A percentile compares a stretch with the other conserved stretches of the same genome.
These are phyloP conservation scores for Triticum dicoccoides DNA, from an alignment of 176 grass and related monocot species.

Conservation along the genomic window DNA sequence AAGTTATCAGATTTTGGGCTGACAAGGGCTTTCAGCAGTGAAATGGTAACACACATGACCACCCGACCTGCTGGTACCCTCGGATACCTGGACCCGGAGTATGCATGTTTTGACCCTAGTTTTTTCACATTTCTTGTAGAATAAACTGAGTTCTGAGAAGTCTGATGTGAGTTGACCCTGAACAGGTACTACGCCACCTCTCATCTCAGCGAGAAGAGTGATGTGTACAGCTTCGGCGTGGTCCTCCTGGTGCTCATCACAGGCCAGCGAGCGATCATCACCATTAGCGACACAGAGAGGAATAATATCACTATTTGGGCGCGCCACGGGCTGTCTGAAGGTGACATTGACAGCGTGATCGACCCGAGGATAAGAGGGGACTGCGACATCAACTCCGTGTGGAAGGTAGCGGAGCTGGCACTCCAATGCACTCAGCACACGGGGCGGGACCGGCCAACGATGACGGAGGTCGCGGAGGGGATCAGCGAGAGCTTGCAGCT, in stretches of 20 bases:
- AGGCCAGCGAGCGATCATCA: not conserved
- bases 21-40: not conserved
- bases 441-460: not conserved
- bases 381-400: slow-evolving; percentile 9
- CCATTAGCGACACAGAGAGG: not conserved
- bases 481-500: slow-evolving; percentile 13
- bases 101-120: not conserved
- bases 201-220: slow-evolving; percentile 28
- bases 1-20: slow-evolving; percentile 27
- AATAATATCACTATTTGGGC: slow-evolving; percentile 2
- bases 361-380: slow-evolving; percentile 8
- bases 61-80: not conserved
- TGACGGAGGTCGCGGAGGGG: slow-evolving; percentile 6
- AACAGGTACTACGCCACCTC: not conserved
- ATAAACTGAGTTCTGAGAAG: not conserved
- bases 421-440: not conserved
- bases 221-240: slow-evolving; percentile 26
- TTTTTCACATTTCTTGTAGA: not conserved
- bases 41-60: not conserved
- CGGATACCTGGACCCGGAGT: slow-evolving; percentile 34
- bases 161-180: not conserved
- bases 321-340: not conserved
- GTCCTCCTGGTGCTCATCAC: slow-evolving; percentile 32
- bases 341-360: not conserved
- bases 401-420: slow-evolving; percentile 23